phyloP scores from a whole-genome alignment of 73 alveolate genomes.

The Effrenium voratum region DNA sequence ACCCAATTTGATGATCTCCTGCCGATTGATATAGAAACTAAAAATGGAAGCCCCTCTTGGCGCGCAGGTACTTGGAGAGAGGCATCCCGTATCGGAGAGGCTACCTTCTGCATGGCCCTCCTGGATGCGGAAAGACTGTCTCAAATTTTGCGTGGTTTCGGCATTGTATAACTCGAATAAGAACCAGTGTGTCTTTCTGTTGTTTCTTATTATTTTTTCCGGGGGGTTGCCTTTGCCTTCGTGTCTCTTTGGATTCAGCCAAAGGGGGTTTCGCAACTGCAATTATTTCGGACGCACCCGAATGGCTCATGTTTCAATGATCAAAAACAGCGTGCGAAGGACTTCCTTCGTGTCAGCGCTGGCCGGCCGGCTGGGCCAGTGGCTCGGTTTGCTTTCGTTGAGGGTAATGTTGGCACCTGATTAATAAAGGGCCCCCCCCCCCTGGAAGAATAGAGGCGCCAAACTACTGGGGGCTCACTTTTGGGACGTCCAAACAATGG shows the following conservation, averaged over 20 bases:
- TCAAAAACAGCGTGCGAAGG: no score
- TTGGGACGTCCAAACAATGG: no score
- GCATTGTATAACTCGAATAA: no score
- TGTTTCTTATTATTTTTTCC: no score
- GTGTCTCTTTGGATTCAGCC: no score
- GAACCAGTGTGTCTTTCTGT: no score
- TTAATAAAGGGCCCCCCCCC: neutral
- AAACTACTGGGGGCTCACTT: no score
- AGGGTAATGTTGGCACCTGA: neutral
- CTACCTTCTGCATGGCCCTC: constrained; percentile 95
- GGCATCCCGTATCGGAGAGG: constrained; percentile 96
- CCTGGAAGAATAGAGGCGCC: neutral
- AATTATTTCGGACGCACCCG: no score
- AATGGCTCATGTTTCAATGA: no score
- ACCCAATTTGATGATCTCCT: neutral
- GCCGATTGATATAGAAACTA: neutral
- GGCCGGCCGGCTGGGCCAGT: constrained; percentile 42
- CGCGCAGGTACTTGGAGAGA: constrained; percentile 83
- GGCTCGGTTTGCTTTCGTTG: neutral
- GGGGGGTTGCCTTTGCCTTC: no score
- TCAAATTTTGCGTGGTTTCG: no score
- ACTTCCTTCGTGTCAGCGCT: constrained; percentile 74
- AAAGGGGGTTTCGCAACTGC: no score
- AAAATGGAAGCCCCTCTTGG: neutral
- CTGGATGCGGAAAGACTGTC: constrained; percentile 95